Conservation (phyloP, 257 asterid genomes). For the Solanum tarapatanum region DNA sequence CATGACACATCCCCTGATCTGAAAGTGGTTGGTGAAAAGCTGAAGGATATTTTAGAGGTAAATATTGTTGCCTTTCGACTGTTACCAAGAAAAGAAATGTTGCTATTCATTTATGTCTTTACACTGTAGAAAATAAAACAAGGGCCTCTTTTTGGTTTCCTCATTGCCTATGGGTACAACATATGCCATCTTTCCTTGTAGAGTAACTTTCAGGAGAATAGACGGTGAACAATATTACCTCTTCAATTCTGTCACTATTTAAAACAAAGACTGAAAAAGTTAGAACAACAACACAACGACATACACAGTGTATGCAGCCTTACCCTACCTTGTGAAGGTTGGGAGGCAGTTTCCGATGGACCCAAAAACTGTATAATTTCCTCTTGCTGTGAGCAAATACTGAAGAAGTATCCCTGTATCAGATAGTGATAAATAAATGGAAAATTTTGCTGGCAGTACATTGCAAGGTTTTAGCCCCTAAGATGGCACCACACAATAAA, state of each 20-base stretch:
- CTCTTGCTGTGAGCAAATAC: neutral
- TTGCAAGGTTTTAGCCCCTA: neutral
- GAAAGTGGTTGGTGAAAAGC: constrained; percentile 45
- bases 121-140: neutral
- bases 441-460: neutral
- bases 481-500: neutral
- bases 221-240: neutral
- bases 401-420: neutral
- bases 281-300: neutral
- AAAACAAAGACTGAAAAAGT: neutral
- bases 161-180: neutral
- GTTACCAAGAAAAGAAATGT: neutral
- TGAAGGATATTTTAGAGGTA: constrained; percentile 63
- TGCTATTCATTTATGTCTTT: neutral
- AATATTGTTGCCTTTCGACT: neutral
- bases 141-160: neutral
- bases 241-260: neutral
- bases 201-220: neutral
- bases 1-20: constrained; percentile 72
- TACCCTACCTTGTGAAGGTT: neutral
- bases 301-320: neutral
- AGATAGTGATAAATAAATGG: neutral
- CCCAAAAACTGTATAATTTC: neutral
- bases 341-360: neutral
- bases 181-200: neutral